phyloP scores from a whole-genome alignment of 768 basidiomycete genomes.

The Tulasnella sp. region DNA sequence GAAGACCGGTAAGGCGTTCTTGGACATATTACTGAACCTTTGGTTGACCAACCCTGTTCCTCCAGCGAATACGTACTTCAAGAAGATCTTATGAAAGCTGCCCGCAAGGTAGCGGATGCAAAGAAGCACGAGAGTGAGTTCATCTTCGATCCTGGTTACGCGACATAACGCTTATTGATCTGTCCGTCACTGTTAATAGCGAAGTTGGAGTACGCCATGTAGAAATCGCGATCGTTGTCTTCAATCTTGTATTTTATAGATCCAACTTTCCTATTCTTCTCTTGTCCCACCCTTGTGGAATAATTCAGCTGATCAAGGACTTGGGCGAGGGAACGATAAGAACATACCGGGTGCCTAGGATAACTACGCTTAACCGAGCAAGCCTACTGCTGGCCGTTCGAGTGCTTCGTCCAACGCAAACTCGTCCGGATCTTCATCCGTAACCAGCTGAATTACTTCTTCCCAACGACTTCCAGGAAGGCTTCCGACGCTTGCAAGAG shows the following conservation, averaged over 20 bases:
- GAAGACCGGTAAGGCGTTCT: constrained; percentile 66
- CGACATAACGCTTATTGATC: background rate
- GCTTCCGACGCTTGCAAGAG: background rate
- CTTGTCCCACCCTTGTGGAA: too few relatives aligned
- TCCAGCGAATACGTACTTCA: constrained; percentile 80
- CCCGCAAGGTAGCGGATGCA: constrained; percentile 87
- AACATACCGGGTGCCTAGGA: background rate
- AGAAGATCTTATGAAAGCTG: constrained; percentile 94
- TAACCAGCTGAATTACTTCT: constrained; percentile 12
- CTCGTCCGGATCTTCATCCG: constrained; percentile 2
- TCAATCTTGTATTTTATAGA: background rate
- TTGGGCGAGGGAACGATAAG: background rate
- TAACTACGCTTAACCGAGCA: background rate
- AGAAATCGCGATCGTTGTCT: background rate
- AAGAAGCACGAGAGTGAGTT: constrained; percentile 94
- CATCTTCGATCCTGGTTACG: background rate
- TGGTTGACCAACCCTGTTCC: constrained; percentile 8
- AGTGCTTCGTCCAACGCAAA: constrained; percentile 1
- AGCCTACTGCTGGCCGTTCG: constrained; percentile 5
- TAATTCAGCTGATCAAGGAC: too few relatives aligned
- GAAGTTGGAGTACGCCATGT: constrained; percentile 27
- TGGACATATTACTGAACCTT: background rate
- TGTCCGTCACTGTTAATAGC: constrained; percentile 17
- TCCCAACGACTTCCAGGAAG: background rate
- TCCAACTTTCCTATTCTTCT: background rate